Base-by-base conservation (phyloP, 768 basidiomycete genomes). In the Termitomyces sp. region DNA sequence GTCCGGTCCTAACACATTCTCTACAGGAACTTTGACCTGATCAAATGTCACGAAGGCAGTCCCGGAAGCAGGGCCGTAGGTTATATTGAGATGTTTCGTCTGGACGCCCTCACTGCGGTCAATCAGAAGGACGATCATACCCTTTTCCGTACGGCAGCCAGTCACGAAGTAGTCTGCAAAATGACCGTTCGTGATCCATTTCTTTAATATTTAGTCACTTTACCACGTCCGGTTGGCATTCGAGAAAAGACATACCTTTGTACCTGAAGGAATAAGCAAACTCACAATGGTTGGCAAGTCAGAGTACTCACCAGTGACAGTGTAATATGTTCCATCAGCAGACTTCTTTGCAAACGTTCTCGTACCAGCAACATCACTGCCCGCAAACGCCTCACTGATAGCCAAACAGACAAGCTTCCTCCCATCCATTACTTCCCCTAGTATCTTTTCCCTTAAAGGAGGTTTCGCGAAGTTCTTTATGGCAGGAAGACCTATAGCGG, bases 321-420 rank as follows among this genome's bases (percentile, higher is more conserved):
- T 82, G 78, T 80, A 89, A 63, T 78, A 71, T 61, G 81, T 85
- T 33, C 86, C 87, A 63, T 89, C 87, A 46, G 78, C 81, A 17
- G 75, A 82, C 66, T 85, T 80, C 64, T 66, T 78, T 0, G 88
- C 88, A 1, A 74, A 78, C 5, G 86, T 87, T 64, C 76, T 75
- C 37, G 87, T 70, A 37, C 86, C 85, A 61, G 62, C 68, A 14
- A 91, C 87, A 58, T 91, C 89, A 52, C 79, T 81, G 8, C 84
- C 87, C 1, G 87, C 89, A 64, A 84, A 86, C 0, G 89, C 86
- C 66, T 91, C 89, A 15, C 83, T 83, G 58, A 91, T 88, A 53
- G 89, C 89, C 26, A 91, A 73, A 54, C 80, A 83, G 59, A 91
- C 86, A 64, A 83, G 83, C 72, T 87, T 87, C 70, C 84, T 83